Base-by-base conservation (phyloP, 2,329 filamentous ascomycete genomes). In the Monosporascus ibericus region DNA sequence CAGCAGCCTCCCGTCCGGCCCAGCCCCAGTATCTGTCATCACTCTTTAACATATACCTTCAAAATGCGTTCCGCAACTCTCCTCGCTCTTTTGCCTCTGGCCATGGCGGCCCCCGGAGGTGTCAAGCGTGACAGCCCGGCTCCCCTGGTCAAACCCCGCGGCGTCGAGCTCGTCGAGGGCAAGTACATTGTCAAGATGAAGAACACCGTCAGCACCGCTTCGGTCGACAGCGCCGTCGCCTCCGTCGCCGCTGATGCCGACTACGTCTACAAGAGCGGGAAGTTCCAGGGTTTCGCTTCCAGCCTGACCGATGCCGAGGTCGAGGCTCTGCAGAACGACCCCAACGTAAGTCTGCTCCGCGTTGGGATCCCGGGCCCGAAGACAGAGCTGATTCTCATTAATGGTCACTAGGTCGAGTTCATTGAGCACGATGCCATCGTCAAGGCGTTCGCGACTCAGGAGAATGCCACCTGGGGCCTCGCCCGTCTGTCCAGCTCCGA, bases 101-200 rank as follows among this genome's bases (percentile, higher is more conserved):
- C 59, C 44, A 59, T 66, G 49, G 65, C 65, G 46, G 63, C 59
- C 22, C 65, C 65, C 47, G 60, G 63, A 17, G 42, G 11, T 24
- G 22, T 46, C 42, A 65, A 62, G 58, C 62, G 65, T 48, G 56
- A 53, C 25, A 47, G 49, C 36, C 65, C 64, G 9, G 65, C 65
- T 25, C 64, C 62, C 6, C 55, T 68, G 24, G 48, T 67, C 49
- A 61, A 58, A 53, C 64, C 64, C 30, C 60, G 60, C 30, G 61
- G 58, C 49, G 53, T 52, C 9, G 55, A 57, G 39, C 52, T 70
- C 24, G 57, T 72, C 47, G 60, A 68, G 37, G 68, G 66, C 56
- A 72, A 70, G 54, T 77, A 75, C 61, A 77, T 77, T 52, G 60
- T 77, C 55, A 76, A 72, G 38, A 63, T 77, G 48, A 74, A 74